Evolutionary conservation across 768 basidiomycete species (phyloP).

Genomic region (Leccinum fibrillosum): DNA sequence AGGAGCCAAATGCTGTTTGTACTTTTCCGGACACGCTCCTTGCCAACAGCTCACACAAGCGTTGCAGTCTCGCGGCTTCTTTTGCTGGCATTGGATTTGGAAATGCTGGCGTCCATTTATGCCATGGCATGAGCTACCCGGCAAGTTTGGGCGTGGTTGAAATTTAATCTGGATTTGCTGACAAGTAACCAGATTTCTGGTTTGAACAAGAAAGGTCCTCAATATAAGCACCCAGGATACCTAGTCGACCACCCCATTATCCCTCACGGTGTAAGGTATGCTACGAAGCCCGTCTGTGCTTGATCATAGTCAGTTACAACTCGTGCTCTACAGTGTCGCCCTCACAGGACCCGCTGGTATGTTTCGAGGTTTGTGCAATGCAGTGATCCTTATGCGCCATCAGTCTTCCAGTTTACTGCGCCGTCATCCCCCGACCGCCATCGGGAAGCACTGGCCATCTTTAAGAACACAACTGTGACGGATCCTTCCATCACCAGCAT

Average conservation of each 20-base stretch:
- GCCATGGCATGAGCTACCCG: constrained; percentile 87
- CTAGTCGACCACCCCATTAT: constrained; percentile 83
- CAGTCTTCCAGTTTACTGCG: constrained; percentile 93
- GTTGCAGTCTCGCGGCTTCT: constrained; percentile 74
- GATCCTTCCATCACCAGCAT: constrained; percentile 71
- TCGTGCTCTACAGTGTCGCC: constrained; percentile 56
- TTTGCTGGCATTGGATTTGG: constrained; percentile 96
- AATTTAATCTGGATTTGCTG: not conserved
- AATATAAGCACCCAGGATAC: constrained; percentile 91
- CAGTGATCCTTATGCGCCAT: not conserved
- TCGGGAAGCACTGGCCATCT: constrained; percentile 83
- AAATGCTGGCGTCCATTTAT: constrained; percentile 88
- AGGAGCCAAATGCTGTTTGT: constrained; percentile 87
- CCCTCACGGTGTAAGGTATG: constrained; percentile 82
- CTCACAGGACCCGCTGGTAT: constrained; percentile 82
- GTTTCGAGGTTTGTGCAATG: constrained; percentile 13
- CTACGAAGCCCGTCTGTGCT: not conserved
- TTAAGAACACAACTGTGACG: constrained; percentile 59
- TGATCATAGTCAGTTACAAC: not conserved
- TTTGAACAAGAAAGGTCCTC: constrained; percentile 90
- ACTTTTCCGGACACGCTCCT: not conserved
- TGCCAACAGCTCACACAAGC: not conserved
- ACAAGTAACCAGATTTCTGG: constrained; percentile 68
- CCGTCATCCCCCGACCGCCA: constrained; percentile 92
- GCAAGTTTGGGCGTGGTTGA: constrained; percentile 38